Conservation (phyloP, 805 yeast genomes). For the Teunomyces kruisii region DNA sequence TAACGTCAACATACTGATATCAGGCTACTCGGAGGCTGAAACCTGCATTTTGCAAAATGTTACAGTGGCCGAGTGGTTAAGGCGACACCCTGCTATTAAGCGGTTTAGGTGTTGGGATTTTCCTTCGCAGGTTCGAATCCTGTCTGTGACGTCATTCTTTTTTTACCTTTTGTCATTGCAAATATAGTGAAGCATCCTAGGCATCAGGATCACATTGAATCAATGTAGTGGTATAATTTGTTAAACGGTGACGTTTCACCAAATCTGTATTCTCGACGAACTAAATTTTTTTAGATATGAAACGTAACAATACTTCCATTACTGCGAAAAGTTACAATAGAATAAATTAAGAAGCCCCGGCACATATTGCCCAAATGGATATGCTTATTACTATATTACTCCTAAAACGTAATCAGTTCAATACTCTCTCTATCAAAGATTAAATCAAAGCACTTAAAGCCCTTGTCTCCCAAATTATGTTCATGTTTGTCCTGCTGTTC, state of each 20-base stretch:
- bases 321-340: no score
- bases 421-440: conserved; percentile 11
- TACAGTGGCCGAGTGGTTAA: conserved; percentile 39
- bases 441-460: conserved; percentile 12
- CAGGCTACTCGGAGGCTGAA: no score
- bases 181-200: no score
- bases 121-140: conserved; percentile 57
- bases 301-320: no score
- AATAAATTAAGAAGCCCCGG: no score
- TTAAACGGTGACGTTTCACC: no score
- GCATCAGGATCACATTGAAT: no score
- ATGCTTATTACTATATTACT: not conserved
- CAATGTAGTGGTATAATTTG: no score
- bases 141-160: conserved; percentile 42
- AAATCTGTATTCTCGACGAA: no score
- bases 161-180: not conserved
- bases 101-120: conserved; percentile 28
- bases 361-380: no score
- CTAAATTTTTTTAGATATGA: no score
- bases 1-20: no score
- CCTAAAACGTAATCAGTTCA: conserved; percentile 9
- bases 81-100: conserved; percentile 30
- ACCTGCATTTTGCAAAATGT: conserved; percentile 1
- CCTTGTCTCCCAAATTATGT: conserved; percentile 9
- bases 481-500: conserved; percentile 6